phyloP scores from a whole-genome alignment of 75 land plant genomes.

The Pinus tabuliformis region DNA sequence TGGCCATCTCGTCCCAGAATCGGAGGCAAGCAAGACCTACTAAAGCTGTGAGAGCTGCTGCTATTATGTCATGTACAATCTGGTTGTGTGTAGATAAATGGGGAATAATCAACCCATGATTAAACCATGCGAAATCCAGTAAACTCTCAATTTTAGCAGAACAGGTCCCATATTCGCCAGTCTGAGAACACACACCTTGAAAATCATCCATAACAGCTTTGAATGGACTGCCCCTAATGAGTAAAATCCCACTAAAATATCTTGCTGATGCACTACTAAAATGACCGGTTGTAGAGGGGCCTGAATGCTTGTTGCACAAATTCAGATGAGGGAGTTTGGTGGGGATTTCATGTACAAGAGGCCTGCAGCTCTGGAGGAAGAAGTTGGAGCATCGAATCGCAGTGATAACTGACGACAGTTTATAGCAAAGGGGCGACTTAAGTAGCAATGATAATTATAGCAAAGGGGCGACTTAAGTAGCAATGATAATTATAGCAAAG shows the following conservation, averaged over 20 bases:
- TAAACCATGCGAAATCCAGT: neutral
- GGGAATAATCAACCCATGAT: neutral
- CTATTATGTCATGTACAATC: slow-evolving; percentile 32
- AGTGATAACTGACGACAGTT: too few relatives aligned
- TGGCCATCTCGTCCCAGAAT: slow-evolving; percentile 75
- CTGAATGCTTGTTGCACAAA: too few relatives aligned
- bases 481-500: too few relatives aligned
- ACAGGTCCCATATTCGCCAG: neutral
- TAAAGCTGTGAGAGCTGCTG: slow-evolving; percentile 31
- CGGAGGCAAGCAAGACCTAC: slow-evolving; percentile 53
- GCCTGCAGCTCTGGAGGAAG: too few relatives aligned
- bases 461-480: too few relatives aligned
- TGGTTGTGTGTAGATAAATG: neutral
- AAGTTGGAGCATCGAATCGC: too few relatives aligned
- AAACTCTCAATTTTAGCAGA: neutral
- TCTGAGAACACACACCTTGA: neutral
- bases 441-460: too few relatives aligned
- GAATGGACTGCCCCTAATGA: neutral
- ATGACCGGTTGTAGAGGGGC: too few relatives aligned
- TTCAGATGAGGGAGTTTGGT: too few relatives aligned
- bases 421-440: too few relatives aligned
- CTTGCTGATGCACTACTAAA: neutral
- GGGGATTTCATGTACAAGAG: too few relatives aligned
- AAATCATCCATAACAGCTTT: neutral
- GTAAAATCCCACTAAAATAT: neutral